Percentiles rank a stretch among this genome's conserved stretches.
phyloP scores from a whole-genome alignment of 106 monocot genomes.

The Narthecium ossifragum region DNA sequence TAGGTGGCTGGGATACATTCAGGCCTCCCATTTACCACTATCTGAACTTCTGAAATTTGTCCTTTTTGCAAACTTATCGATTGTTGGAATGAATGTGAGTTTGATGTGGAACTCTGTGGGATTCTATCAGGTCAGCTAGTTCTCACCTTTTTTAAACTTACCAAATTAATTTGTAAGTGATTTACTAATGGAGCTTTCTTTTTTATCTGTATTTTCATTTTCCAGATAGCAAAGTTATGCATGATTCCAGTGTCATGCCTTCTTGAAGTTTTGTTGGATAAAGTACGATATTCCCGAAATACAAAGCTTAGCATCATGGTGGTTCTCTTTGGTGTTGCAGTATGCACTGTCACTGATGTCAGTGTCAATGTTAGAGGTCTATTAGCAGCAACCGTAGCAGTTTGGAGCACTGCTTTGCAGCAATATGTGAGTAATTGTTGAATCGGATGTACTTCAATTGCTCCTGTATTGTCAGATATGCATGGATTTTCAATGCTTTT shows the following conservation, averaged over 20 bases:
- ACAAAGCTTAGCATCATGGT: constrained; percentile 68
- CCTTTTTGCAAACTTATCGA: constrained; percentile 58
- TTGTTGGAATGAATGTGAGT: constrained; percentile 51
- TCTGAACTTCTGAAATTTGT: constrained; percentile 57
- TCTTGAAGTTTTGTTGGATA: constrained; percentile 67
- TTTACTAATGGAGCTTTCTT: background rate
- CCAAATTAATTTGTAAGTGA: background rate
- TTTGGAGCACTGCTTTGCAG: constrained; percentile 73
- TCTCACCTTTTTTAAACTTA: background rate
- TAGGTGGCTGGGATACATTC: constrained; percentile 52
- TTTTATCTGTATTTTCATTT: background rate
- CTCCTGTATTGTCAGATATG: too few relatives aligned
- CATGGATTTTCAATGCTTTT: too few relatives aligned
- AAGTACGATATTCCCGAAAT: constrained; percentile 56
- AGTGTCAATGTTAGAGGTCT: constrained; percentile 59
- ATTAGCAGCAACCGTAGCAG: constrained; percentile 48
- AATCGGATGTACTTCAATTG: background rate
- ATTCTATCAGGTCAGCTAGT: constrained; percentile 45
- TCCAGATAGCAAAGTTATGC: constrained; percentile 65
- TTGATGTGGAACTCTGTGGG: constrained; percentile 53
- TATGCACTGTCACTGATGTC: constrained; percentile 68
- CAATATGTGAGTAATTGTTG: constrained; percentile 48
- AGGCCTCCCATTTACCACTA: constrained; percentile 46
- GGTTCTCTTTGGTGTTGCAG: constrained; percentile 60
- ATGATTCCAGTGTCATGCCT: constrained; percentile 77